These are phyloP conservation scores for Rhododendron williamsianum DNA, from an alignment of 148 eudicot species.

Conservation along the genomic window DNA sequence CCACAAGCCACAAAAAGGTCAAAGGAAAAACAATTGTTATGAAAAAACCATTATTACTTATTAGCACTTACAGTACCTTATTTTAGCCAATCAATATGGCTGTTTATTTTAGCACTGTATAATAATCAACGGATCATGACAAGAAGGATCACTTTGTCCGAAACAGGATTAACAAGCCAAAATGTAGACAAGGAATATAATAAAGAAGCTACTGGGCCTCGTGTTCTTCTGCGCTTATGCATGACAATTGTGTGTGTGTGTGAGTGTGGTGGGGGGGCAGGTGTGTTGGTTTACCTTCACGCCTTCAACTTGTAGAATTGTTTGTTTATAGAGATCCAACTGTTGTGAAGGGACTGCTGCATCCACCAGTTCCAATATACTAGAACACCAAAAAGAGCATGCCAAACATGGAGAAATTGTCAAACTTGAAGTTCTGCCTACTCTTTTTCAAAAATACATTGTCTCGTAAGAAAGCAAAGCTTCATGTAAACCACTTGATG, in stretches of 20 bases:
- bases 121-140: background rate
- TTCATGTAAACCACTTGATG: background rate
- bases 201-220: background rate
- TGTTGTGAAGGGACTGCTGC: slow-evolving; percentile 78
- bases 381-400: slow-evolving; percentile 15
- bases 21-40: background rate
- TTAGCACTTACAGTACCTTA: background rate
- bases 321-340: slow-evolving; percentile 63
- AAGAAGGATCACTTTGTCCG: background rate
- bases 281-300: slow-evolving; percentile 50
- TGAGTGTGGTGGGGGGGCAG: too few species aligned
- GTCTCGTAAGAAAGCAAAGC: background rate
- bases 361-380: slow-evolving; percentile 94
- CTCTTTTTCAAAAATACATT: background rate
- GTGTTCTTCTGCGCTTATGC: background rate
- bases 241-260: background rate
- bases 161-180: slow-evolving; percentile 1
- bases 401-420: slow-evolving; percentile 5
- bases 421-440: background rate
- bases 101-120: background rate
- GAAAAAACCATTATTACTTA: background rate
- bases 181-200: background rate
- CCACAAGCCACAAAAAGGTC: background rate
- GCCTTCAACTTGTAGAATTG: slow-evolving; percentile 72
- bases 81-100: background rate